Evolutionary conservation across 2,329 filamentous ascomycete species (phyloP).

Genomic region (Diaporthe amygdali): DNA sequence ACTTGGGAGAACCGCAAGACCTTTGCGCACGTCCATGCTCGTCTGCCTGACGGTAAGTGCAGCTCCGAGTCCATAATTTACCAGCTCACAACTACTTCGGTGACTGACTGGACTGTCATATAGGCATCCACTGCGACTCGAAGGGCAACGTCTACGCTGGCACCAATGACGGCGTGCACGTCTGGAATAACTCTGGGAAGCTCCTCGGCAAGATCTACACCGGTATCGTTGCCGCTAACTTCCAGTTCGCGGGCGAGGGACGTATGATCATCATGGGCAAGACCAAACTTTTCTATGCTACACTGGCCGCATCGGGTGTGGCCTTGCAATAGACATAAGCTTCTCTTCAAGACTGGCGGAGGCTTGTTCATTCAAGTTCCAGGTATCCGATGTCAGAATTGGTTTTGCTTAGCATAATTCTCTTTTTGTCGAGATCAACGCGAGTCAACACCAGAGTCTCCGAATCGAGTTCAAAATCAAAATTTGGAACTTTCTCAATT

Average conservation of each 20-base stretch:
- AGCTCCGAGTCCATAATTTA: neutral
- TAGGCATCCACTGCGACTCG: conserved; percentile 57
- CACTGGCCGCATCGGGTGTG: conserved; percentile 29
- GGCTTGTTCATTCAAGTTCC: too few species aligned
- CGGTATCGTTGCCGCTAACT: conserved; percentile 49
- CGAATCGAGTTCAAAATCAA: too few species aligned
- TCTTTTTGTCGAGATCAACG: too few species aligned
- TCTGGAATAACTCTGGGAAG: conserved; percentile 51
- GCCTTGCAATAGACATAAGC: neutral
- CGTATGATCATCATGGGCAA: conserved; percentile 41
- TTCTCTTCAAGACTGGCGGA: too few species aligned
- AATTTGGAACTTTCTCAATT: too few species aligned
- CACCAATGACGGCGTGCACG: conserved; percentile 54
- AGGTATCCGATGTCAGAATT: too few species aligned
- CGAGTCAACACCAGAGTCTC: too few species aligned
- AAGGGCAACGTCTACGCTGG: conserved; percentile 58
- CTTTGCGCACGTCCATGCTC: conserved; percentile 60
- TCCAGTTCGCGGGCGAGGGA: conserved; percentile 47
- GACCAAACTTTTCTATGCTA: conserved; percentile 41
- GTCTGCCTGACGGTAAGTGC: conserved; percentile 61
- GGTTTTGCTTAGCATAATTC: too few species aligned
- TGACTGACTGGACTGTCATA: conserved; percentile 49
- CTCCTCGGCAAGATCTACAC: conserved; percentile 63
- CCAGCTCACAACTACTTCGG: too few species aligned
- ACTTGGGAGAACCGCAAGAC: conserved; percentile 53